These are phyloP conservation scores for Hypoxylon sp. DNA, from an alignment of 2,329 filamentous ascomycete species.

Conservation along the genomic window DNA sequence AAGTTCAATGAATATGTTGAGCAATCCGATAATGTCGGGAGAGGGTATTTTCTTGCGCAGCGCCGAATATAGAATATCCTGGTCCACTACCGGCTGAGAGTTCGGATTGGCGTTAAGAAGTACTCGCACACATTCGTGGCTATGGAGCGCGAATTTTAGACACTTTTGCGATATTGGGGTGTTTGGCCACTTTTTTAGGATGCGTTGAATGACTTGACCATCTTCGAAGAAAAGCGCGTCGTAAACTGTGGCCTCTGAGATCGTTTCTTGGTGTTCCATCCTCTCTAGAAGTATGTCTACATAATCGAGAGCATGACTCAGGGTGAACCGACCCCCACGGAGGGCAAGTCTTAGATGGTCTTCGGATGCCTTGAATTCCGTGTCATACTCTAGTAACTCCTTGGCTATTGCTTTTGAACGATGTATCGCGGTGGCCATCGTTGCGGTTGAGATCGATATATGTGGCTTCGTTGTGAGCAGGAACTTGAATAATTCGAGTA, in stretches of 20 bases:
- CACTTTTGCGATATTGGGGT: too few relatives aligned
- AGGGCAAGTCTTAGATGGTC: not conserved
- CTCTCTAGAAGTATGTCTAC: not conserved
- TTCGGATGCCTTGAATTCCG: not conserved
- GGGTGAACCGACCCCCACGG: too few relatives aligned
- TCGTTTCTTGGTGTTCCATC: too few relatives aligned
- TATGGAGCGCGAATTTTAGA: too few relatives aligned
- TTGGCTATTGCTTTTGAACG: not conserved
- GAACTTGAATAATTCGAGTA: not conserved
- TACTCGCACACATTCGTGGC: too few relatives aligned
- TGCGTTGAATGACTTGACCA: too few relatives aligned
- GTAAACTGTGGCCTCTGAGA: too few relatives aligned
- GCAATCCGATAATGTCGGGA: not conserved
- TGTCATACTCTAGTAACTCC: not conserved
- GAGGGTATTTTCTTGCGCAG: too few relatives aligned
- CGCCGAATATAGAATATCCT: not conserved
- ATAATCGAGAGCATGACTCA: too few relatives aligned
- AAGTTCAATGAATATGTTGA: not conserved
- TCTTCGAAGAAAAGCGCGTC: too few relatives aligned
- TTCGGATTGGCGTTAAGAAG: too few relatives aligned
- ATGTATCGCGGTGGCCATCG: not conserved
- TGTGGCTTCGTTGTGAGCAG: not conserved
- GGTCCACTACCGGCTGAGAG: not conserved
- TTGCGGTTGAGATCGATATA: not conserved
- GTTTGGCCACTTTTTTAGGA: too few relatives aligned